Evolutionary conservation across 306 rosid genomes (phyloP).

Genomic region (Luffa acutangula): DNA sequence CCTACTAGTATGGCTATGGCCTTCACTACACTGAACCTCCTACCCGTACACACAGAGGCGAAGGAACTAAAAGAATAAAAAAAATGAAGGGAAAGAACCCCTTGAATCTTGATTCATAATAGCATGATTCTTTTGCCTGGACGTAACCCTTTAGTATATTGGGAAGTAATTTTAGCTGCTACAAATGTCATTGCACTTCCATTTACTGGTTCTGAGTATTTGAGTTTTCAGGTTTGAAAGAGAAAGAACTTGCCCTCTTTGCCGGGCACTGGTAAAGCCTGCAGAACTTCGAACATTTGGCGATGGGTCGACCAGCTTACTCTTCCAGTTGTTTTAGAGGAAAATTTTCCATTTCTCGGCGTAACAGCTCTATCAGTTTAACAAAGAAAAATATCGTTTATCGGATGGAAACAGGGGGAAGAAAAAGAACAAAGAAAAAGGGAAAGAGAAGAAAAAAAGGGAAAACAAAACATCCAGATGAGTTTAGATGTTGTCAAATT

Average conservation of each 20-base stretch:
- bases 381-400: neutral
- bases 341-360: neutral
- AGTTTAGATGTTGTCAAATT: neutral
- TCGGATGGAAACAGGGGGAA: neutral
- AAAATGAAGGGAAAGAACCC: neutral
- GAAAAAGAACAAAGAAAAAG: neutral
- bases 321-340: constrained; percentile 50
- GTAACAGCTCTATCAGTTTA: neutral
- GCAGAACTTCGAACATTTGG: constrained; percentile 67
- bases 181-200: neutral
- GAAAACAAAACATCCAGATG: neutral
- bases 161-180: neutral
- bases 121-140: neutral
- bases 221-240: constrained; percentile 75
- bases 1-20: neutral
- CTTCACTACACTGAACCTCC: neutral
- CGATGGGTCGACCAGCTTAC: constrained; percentile 83
- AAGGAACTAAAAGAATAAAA: neutral
- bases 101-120: neutral
- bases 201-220: neutral
- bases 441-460: neutral
- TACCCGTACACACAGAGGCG: neutral
- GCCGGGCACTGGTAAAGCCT: constrained; percentile 71
- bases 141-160: neutral
- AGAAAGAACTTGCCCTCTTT: constrained; percentile 85